Evolutionary conservation across 371 early-diverging fungal genomes (phyloP).

Genomic region (Batkoa obscura): DNA sequence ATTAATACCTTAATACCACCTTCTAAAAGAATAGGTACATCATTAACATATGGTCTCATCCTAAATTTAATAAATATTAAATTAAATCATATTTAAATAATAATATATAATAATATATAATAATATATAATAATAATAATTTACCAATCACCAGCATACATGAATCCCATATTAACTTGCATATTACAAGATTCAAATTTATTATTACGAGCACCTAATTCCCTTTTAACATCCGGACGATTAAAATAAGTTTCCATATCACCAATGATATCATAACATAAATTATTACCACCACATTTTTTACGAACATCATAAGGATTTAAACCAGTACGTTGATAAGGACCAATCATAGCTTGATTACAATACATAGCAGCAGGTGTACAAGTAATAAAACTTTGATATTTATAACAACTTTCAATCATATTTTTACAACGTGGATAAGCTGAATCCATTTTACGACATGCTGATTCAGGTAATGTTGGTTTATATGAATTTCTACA

Average conservation of each 20-base stretch:
- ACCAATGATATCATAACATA: conserved; percentile 67
- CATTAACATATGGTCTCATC: conserved; percentile 62
- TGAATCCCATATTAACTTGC: conserved; percentile 61
- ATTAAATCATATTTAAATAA: too few relatives aligned
- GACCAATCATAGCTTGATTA: conserved; percentile 44
- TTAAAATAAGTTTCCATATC: conserved; percentile 65
- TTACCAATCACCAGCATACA: conserved; percentile 49
- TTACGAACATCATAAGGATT: conserved; percentile 69
- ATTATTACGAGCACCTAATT: conserved; percentile 41
- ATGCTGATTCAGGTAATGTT: conserved; percentile 36
- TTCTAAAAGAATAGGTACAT: conserved; percentile 57
- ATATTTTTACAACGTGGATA: conserved; percentile 53
- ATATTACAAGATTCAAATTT: conserved; percentile 63
- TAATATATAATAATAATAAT: background rate
- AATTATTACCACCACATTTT: conserved; percentile 40
- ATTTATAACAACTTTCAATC: conserved; percentile 70
- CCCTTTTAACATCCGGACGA: conserved; percentile 47
- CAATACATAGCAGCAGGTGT: conserved; percentile 71
- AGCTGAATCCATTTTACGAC: conserved; percentile 44
- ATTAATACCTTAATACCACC: conserved; percentile 59
- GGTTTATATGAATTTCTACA: conserved; percentile 60
- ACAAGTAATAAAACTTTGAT: conserved; percentile 48
- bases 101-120: background rate
- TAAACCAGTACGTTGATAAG: conserved; percentile 40
- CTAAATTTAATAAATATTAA: too few relatives aligned